phyloP scores from a whole-genome alignment of 177 flowering plant genomes.

The Telopea speciosissima region DNA sequence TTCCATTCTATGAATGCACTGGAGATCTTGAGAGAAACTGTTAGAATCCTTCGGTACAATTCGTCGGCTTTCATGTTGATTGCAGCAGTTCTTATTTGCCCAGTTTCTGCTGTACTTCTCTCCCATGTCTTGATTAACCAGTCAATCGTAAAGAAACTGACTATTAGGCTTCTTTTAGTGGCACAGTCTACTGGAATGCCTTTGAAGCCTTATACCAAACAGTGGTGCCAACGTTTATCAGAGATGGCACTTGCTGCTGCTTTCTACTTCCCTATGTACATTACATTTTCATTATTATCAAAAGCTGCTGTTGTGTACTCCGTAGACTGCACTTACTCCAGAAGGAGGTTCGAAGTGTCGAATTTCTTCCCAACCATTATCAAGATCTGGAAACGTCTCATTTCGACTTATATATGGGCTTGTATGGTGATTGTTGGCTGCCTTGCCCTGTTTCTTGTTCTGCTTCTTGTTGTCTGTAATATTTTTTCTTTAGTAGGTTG shows the following conservation, averaged over 20 bases:
- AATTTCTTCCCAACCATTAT: slow-evolving; percentile 38
- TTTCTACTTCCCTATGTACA: slow-evolving; percentile 66
- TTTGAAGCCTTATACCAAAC: slow-evolving; percentile 44
- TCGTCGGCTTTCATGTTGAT: slow-evolving; percentile 47
- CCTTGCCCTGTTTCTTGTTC: slow-evolving; percentile 49
- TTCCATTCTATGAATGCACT: slow-evolving; percentile 56
- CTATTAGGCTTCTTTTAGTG: slow-evolving; percentile 49
- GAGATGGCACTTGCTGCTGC: slow-evolving; percentile 52
- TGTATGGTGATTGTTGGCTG: slow-evolving; percentile 55
- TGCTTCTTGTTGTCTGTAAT: slow-evolving; percentile 55
- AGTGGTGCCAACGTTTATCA: slow-evolving; percentile 54
- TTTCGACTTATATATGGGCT: slow-evolving; percentile 66
- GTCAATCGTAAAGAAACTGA: slow-evolving; percentile 47
- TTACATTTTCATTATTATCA: slow-evolving; percentile 59
- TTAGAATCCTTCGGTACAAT: slow-evolving; percentile 72
- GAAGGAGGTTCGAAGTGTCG: slow-evolving; percentile 36
- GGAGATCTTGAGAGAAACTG: slow-evolving; percentile 81
- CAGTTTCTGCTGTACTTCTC: slow-evolving; percentile 56
- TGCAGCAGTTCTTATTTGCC: slow-evolving; percentile 65
- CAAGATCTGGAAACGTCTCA: slow-evolving; percentile 69
- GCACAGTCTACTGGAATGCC: slow-evolving; percentile 75
- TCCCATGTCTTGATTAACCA: slow-evolving; percentile 69
- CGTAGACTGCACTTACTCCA: slow-evolving; percentile 75
- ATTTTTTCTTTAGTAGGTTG: slow-evolving; percentile 40
- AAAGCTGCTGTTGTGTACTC: slow-evolving; percentile 77